A percentile compares a stretch with the other conserved stretches of the same genome.
Conservation (phyloP, 495 filamentous ascomycete genomes). For the Penicillium psychrofluorescens region DNA sequence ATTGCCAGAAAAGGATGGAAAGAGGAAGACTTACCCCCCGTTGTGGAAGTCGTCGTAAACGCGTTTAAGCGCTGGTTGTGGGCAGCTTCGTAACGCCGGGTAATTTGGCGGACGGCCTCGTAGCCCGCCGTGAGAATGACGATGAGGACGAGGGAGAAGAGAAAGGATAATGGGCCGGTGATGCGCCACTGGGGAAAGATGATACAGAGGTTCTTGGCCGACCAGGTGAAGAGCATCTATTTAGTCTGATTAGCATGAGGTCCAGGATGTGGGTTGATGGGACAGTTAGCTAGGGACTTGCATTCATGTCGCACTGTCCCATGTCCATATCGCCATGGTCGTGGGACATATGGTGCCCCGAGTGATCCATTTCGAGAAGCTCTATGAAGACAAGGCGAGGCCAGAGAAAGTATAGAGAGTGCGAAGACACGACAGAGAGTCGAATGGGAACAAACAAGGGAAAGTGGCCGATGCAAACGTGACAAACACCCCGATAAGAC, state of each 20-base stretch:
- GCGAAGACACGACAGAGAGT: neutral
- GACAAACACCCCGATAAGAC: slow-evolving; percentile 33
- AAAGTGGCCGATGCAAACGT: slow-evolving; percentile 29
- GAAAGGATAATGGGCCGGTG: slow-evolving; percentile 57
- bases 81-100: slow-evolving; percentile 67
- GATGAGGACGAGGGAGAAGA: slow-evolving; percentile 76
- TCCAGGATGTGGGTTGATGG: no score
- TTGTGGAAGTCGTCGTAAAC: slow-evolving; percentile 30
- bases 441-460: neutral
- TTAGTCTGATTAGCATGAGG: no score
- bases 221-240: slow-evolving; percentile 97
- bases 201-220: slow-evolving; percentile 85
- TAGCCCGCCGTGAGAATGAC: slow-evolving; percentile 81
- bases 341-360: slow-evolving; percentile 35
- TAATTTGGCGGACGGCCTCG: slow-evolving; percentile 72
- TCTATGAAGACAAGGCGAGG: neutral
- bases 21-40: slow-evolving; percentile 47
- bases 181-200: slow-evolving; percentile 90
- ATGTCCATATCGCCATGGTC: slow-evolving; percentile 46
- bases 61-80: slow-evolving; percentile 40
- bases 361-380: slow-evolving; percentile 28
- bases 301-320: slow-evolving; percentile 79
- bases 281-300: slow-evolving; percentile 23
- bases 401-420: neutral
- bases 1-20: neutral